Evolutionary conservation across 768 basidiomycete species (phyloP), one percentile per base, ranked within the genome.

Genomic region (Leucocoprinus sp.): DNA sequence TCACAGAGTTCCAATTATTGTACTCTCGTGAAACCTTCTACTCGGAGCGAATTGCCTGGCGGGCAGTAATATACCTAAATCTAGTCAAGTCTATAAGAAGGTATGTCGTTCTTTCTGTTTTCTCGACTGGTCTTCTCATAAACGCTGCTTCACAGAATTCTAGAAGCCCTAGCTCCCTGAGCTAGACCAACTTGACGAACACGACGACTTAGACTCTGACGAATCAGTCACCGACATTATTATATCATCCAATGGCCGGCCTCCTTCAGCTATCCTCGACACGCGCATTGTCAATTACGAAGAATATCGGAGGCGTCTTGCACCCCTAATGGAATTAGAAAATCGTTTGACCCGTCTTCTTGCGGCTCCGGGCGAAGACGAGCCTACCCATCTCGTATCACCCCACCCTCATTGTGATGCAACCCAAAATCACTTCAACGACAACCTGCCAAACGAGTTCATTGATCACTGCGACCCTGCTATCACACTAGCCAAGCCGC

Each of bases 21-120:
- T 85, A 91, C 58, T 74, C 82, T 1, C 83, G 83, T 7, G 78
- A 76, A 27, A 76, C 82, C 28, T 90, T 92, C 61, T 77, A 76
- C 52, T 78, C 81, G 14, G 87, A 91, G 59, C 74, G 88, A 51
- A 78, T 85, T 45, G 84, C 87, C 21, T 92, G 88, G 88, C 78
- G 88, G 42, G 76, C 84, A 40, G 87, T 92, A 54, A 84, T 92
- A 56, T 92, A 91, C 65, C 75, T 91, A 50, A 92, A 92, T 63
- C 71, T 92, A 51, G 83, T 90, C 49, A 80, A 82, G 59, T 91
- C 88, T 50, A 66, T 91, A 55, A 79, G 81, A 56, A 77, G 82
- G 82, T 80, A 59, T 51, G 46, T 33, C 39, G 44, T 33, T 50
- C 37, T 48, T 31, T 19, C 47, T 42, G 36, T 42, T 45, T 51